Base-by-base conservation (phyloP, 768 basidiomycete species). In the Macrolepiota fuliginosa region DNA sequence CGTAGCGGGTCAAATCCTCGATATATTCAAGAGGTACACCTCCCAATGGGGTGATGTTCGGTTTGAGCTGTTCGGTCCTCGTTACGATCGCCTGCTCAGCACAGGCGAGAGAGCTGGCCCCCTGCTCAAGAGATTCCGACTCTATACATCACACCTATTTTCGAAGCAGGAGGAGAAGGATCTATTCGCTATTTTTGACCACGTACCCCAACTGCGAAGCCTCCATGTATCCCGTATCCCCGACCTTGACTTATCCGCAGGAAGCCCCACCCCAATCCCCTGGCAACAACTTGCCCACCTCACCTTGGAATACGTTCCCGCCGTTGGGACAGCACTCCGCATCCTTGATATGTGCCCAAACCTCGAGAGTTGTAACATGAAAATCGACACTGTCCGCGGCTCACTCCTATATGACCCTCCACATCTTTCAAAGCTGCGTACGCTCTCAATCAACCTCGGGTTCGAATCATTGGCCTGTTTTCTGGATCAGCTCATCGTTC, bases 151-250 rank as follows among this genome's bases (percentile, higher is more conserved):
- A 27, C 71, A 65, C 62, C 63, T 68, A 54, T 67, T 66, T 6
- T 69, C 69, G 53, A 70, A 74, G 46, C 64, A 71, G 58, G 71
- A 70, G 45, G 71, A 71, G 57, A 70, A 70, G 35, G 70, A 70
- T 55, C 62, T 74, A 19, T 71, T 74, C 63, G 67, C 66, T 35
- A 70, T 73, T 51, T 71, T 75, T 63, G 64, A 70, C 49, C 61
- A 60, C 27, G 72, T 72, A 17, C 74, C 74, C 40, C 62, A 62
- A 57, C 72, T 77, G 29, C 64, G 66, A 39, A 67, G 64, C 51
- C 67, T 75, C 22, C 66, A 70, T 37, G 68, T 77, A 24, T 73
- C 74, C 10, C 69, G 69, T 27, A 70, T 76, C 25, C 74, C 73
- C 32, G 68, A 68, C 54, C 67, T 72, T 17, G 67, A 64, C 56